Evolutionary conservation across 176 grass and related monocot species (phyloP).

Genomic region (Carex scoparia): DNA sequence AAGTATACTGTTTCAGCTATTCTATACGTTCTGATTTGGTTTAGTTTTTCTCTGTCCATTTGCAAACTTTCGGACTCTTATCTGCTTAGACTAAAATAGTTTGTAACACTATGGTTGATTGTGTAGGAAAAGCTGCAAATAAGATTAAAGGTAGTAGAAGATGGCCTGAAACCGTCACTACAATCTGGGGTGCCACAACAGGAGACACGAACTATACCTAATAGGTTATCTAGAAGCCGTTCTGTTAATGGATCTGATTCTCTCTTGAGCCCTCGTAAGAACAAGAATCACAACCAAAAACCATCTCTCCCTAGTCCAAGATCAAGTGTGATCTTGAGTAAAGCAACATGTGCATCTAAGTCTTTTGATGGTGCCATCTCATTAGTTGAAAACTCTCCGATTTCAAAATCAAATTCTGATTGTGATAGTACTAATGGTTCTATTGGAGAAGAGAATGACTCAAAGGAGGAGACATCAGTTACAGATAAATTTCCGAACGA

Average conservation of each 20-base stretch:
- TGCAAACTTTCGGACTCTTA: not conserved
- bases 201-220: constrained; percentile 38
- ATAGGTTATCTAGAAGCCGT: constrained; percentile 42
- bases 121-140: constrained; percentile 78
- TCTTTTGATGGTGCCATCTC: constrained; percentile 72
- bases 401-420: constrained; percentile 41
- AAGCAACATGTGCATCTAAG: constrained; percentile 64
- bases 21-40: not conserved
- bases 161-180: constrained; percentile 60
- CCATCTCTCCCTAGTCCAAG: constrained; percentile 53
- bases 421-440: constrained; percentile 63
- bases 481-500: constrained; percentile 44
- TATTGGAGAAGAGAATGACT: constrained; percentile 42
- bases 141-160: constrained; percentile 90
- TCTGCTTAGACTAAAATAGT: not conserved
- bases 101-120: not conserved
- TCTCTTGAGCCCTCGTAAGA: constrained; percentile 4
- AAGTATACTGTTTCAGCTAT: constrained; percentile 37
- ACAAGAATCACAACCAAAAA: constrained; percentile 69
- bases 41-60: not conserved
- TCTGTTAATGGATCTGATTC: constrained; percentile 31
- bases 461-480: constrained; percentile 28
- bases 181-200: constrained; percentile 36
- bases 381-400: constrained; percentile 40
- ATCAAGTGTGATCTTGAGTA: constrained; percentile 57